A percentile compares a stretch with the other conserved stretches of the same genome.
phyloP scores from a whole-genome alignment of 83 land plant genomes.

The Picea abies region DNA sequence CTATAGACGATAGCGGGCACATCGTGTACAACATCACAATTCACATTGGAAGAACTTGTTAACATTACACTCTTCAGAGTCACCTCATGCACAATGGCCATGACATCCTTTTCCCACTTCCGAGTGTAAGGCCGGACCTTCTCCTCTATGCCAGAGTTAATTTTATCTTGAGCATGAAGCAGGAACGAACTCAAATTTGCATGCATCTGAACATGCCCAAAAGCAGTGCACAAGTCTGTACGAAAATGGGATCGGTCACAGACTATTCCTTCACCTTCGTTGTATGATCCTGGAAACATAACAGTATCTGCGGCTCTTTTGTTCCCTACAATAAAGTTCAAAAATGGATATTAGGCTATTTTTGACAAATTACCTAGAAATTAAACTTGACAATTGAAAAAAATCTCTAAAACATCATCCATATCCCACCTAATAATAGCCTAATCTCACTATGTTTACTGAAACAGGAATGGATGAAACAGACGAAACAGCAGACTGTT shows the following conservation, averaged over 20 bases:
- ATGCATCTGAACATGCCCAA: conserved; percentile 16
- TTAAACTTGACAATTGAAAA: too few species aligned
- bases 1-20: conserved; percentile 72
- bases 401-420: too few species aligned
- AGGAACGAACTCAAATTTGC: neutral
- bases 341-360: too few species aligned
- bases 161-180: neutral
- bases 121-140: conserved; percentile 32
- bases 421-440: too few species aligned
- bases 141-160: conserved; percentile 16
- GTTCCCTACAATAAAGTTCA: too few species aligned
- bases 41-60: neutral
- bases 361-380: too few species aligned
- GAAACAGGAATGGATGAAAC: too few species aligned
- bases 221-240: conserved; percentile 12
- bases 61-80: conserved; percentile 23
- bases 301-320: too few species aligned
- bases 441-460: too few species aligned
- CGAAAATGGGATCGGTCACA: conserved; percentile 18
- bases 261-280: too few species aligned
- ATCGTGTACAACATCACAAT: conserved; percentile 56
- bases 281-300: too few species aligned
- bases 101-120: conserved; percentile 31
- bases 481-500: too few species aligned
- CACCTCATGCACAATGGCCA: conserved; percentile 45